Evolutionary conservation across 306 rosid genomes (phyloP).

Genomic region (Potentilla sterilis): DNA sequence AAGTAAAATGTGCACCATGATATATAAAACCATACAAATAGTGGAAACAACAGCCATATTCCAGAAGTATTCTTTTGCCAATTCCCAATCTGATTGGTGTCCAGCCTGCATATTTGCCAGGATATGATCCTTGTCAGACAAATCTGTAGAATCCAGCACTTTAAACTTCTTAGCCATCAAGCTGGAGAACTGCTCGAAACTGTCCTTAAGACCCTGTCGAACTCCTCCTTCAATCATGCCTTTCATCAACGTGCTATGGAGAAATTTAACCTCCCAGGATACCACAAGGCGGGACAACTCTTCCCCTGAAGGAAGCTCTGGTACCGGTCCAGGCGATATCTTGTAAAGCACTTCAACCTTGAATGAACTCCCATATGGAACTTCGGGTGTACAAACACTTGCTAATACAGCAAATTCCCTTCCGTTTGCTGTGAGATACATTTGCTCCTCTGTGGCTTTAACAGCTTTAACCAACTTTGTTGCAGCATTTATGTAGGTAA

Average conservation of each 20-base stretch:
- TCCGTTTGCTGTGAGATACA: constrained; percentile 54
- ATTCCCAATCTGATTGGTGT: constrained; percentile 54
- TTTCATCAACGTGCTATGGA: constrained; percentile 75
- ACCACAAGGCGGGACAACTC: constrained; percentile 55
- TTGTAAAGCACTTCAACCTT: constrained; percentile 72
- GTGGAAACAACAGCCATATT: constrained; percentile 62
- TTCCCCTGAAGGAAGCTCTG: constrained; percentile 52
- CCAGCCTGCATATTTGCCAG: constrained; percentile 50
- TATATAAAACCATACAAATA: constrained; percentile 45
- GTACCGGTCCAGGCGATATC: constrained; percentile 52
- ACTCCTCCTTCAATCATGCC: constrained; percentile 74
- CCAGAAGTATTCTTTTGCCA: constrained; percentile 60
- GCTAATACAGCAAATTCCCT: constrained; percentile 55
- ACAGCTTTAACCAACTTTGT: constrained; percentile 63
- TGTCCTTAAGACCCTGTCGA: constrained; percentile 71
- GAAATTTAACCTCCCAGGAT: constrained; percentile 72
- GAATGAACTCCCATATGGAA: constrained; percentile 76
- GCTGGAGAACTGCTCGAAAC: constrained; percentile 50
- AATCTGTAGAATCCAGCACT: constrained; percentile 34
- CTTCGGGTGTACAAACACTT: constrained; percentile 73
- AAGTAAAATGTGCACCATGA: constrained; percentile 54
- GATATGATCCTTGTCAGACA: constrained; percentile 50
- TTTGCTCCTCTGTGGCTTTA: constrained; percentile 78
- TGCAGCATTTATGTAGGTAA: constrained; percentile 63
- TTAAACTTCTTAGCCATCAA: constrained; percentile 49